These are phyloP conservation scores for Graphilbum sp. DNA, from an alignment of 2,329 filamentous ascomycete species.

Conservation along the genomic window DNA sequence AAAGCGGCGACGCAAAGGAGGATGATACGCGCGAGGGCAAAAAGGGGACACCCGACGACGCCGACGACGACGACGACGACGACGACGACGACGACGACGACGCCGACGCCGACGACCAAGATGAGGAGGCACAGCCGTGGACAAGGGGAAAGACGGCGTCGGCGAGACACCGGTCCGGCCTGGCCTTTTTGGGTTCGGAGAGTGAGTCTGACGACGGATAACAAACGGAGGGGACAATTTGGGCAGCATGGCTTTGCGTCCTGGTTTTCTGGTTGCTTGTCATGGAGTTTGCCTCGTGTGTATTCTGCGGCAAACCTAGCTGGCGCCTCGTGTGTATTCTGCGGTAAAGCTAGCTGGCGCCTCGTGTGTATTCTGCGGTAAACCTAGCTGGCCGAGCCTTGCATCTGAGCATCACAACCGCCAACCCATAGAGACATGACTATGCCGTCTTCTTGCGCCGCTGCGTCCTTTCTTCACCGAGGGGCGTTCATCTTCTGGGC, in stretches of 20 bases:
- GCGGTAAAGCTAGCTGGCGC: neutral
- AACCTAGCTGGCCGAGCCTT: too few species aligned
- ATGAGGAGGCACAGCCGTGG: slow-evolving; percentile 1
- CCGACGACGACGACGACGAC: slow-evolving; percentile 11
- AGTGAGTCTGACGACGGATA: slow-evolving; percentile 48
- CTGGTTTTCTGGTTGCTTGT: too few species aligned
- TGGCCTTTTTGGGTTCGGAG: slow-evolving; percentile 45
- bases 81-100: slow-evolving; percentile 16
- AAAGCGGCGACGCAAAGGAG: slow-evolving; percentile 11
- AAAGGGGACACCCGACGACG: slow-evolving; percentile 6
- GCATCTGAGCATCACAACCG: too few species aligned
- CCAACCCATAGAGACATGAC: too few species aligned
- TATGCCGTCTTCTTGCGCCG: too few species aligned
- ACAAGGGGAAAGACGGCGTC: slow-evolving; percentile 14
- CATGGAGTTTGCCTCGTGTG: too few species aligned
- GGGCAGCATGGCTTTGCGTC: too few species aligned
- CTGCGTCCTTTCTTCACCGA: too few species aligned
- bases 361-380: too few species aligned
- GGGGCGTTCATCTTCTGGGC: slow-evolving; percentile 65
- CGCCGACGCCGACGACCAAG: slow-evolving; percentile 5
- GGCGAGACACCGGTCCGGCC: slow-evolving; percentile 26
- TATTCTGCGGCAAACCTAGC: too few species aligned
- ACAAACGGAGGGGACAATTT: too few species aligned
- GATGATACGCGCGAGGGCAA: slow-evolving; percentile 15
- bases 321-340: neutral